A percentile compares a stretch with the other conserved stretches of the same genome.
Evolutionary conservation across 2,329 filamentous ascomycete species (phyloP).

Genomic region (Eutypella sp.): DNA sequence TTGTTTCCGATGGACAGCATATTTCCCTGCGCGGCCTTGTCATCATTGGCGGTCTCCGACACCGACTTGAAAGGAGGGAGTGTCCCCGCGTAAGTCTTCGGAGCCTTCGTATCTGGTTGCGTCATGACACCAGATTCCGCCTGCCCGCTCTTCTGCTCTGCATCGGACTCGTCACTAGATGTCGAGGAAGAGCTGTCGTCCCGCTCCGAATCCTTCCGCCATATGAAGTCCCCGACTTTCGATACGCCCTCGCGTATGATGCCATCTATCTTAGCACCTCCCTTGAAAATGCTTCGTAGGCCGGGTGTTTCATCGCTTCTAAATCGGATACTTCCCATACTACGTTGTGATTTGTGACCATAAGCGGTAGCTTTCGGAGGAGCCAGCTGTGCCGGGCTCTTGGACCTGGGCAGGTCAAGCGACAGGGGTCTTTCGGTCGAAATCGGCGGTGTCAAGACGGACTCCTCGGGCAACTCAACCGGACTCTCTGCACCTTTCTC

Average conservation of each 20-base stretch:
- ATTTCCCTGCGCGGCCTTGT: slow-evolving; percentile 14
- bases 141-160: slow-evolving; percentile 35
- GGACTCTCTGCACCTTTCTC: slow-evolving; percentile 29
- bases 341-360: slow-evolving; percentile 43
- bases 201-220: slow-evolving; percentile 44
- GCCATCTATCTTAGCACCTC: slow-evolving; percentile 62
- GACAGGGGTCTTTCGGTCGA: slow-evolving; percentile 23
- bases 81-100: slow-evolving; percentile 45
- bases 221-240: slow-evolving; percentile 52
- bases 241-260: slow-evolving; percentile 58
- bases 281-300: slow-evolving; percentile 73
- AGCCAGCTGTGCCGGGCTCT: slow-evolving; percentile 35
- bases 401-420: slow-evolving; percentile 26
- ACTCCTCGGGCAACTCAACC: slow-evolving; percentile 18
- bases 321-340: slow-evolving; percentile 43
- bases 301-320: slow-evolving; percentile 46
- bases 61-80: slow-evolving; percentile 46
- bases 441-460: slow-evolving; percentile 19
- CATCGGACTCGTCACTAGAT: slow-evolving; percentile 46
- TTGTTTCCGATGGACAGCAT: slow-evolving; percentile 6
- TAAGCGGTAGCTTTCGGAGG: slow-evolving; percentile 36
- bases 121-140: slow-evolving; percentile 28
- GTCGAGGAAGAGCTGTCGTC: slow-evolving; percentile 31
- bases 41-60: slow-evolving; percentile 19
- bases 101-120: slow-evolving; percentile 26